Percentiles rank a stretch among this genome's conserved stretches.
These are phyloP conservation scores for Penicillium longicatenatum DNA, from an alignment of 495 filamentous ascomycete genomes.

Conservation along the genomic window DNA sequence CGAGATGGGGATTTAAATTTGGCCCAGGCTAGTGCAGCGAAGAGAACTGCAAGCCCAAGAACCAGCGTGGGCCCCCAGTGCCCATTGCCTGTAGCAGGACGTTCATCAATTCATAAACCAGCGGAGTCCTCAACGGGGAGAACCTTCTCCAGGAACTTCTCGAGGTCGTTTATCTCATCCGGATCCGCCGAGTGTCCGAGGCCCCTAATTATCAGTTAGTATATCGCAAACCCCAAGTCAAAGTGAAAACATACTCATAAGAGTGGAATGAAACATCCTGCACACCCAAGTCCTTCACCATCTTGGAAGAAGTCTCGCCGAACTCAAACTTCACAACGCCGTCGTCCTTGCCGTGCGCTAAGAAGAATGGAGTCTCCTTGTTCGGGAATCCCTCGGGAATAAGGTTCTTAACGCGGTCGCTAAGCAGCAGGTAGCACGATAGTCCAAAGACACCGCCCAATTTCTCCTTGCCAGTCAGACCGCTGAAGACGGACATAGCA, in stretches of 20 bases:
- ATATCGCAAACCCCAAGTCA: not conserved
- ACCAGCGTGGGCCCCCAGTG: slow-evolving; percentile 25
- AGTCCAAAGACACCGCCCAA: slow-evolving; percentile 87
- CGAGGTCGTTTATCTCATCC: slow-evolving; percentile 81
- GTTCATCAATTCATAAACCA: slow-evolving; percentile 49
- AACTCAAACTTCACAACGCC: slow-evolving; percentile 66
- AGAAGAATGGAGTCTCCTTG: slow-evolving; percentile 79
- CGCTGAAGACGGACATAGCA: slow-evolving; percentile 62
- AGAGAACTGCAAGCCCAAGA: slow-evolving; percentile 50
- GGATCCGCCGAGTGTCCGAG: slow-evolving; percentile 77
- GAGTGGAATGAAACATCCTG: slow-evolving; percentile 71
- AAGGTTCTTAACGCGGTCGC: slow-evolving; percentile 67
- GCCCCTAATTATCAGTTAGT: slow-evolving; percentile 45
- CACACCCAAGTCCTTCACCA: slow-evolving; percentile 65
- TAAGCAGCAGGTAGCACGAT: slow-evolving; percentile 78
- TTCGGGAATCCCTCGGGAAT: slow-evolving; percentile 67
- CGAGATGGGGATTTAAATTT: not conserved
- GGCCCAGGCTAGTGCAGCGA: slow-evolving; percentile 48
- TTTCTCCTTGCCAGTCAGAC: slow-evolving; percentile 71
- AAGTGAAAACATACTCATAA: slow-evolving; percentile 62
- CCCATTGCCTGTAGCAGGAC: not conserved
- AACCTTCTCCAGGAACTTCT: slow-evolving; percentile 66
- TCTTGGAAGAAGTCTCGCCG: slow-evolving; percentile 64
- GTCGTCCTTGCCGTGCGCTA: slow-evolving; percentile 82
- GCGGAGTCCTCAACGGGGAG: slow-evolving; percentile 63